Evolutionary conservation across 1,284 basidiomycete species (phyloP).

Genomic region (Tausonia pullulans): DNA sequence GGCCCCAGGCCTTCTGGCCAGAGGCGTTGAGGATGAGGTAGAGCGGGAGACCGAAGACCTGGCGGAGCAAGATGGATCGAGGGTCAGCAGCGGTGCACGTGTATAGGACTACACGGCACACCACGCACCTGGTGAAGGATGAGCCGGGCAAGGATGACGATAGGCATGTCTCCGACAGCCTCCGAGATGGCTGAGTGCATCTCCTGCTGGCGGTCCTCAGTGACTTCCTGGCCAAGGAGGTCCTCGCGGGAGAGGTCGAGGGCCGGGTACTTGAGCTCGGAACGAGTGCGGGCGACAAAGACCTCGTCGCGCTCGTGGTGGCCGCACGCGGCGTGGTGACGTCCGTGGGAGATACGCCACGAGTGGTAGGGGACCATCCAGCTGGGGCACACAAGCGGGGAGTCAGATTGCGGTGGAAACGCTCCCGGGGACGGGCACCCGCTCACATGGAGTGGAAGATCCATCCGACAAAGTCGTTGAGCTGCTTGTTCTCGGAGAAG

Average conservation of each 20-base stretch:
- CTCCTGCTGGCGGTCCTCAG: conserved; percentile 63
- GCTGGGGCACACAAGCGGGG: not conserved
- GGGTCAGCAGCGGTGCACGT: not conserved
- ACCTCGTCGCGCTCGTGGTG: conserved; percentile 96
- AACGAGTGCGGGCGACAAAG: conserved; percentile 83
- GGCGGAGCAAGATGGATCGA: conserved; percentile 26
- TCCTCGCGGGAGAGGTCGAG: conserved; percentile 43
- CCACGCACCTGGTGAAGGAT: conserved; percentile 38
- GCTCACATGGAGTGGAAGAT: conserved; percentile 65
- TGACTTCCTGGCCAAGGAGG: conserved; percentile 48
- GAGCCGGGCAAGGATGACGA: conserved; percentile 59
- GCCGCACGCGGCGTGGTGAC: conserved; percentile 90
- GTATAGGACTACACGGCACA: not conserved
- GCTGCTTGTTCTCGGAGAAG: conserved; percentile 80
- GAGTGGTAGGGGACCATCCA: conserved; percentile 96
- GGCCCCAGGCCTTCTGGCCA: conserved; percentile 77
- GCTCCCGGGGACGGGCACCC: not conserved
- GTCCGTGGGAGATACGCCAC: conserved; percentile 93
- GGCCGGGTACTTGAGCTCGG: conserved; percentile 52
- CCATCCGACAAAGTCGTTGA: conserved; percentile 94
- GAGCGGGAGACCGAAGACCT: conserved; percentile 71
- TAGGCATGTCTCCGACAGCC: conserved; percentile 82
- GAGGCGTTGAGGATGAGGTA: conserved; percentile 81
- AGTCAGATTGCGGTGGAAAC: too few relatives aligned
- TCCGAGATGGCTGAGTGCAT: conserved; percentile 47